Conservation (phyloP, 2,329 filamentous ascomycete species). For the Calonectria pseudoreteaudii region DNA sequence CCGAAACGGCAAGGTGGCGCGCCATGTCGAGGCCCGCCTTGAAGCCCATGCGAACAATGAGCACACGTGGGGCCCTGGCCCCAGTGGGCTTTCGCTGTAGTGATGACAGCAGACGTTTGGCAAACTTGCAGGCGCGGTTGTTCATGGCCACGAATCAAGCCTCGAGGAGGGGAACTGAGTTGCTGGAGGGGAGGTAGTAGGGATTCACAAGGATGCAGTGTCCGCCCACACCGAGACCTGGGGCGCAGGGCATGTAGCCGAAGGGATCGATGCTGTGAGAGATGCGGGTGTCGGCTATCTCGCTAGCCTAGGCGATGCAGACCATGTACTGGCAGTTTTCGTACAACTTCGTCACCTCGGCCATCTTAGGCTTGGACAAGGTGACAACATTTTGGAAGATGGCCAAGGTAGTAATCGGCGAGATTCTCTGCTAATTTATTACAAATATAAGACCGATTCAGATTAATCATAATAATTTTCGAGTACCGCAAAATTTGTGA, state of each 20-base stretch:
- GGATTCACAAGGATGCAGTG: constrained; percentile 68
- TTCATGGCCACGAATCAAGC: constrained; percentile 8
- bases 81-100: background rate
- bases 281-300: constrained; percentile 64
- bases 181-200: constrained; percentile 61
- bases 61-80: constrained; percentile 21
- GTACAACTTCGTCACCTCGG: constrained; percentile 68
- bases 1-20: constrained; percentile 25
- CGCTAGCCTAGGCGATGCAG: constrained; percentile 65
- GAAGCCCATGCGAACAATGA: constrained; percentile 37
- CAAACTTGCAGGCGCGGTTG: constrained; percentile 16
- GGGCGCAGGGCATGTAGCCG: constrained; percentile 60
- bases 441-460: too few species aligned
- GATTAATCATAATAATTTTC: too few species aligned
- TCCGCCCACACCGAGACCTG: constrained; percentile 63
- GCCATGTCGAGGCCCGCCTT: constrained; percentile 35
- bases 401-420: too few species aligned
- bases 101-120: constrained; percentile 19
- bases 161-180: constrained; percentile 54
- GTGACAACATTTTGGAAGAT: constrained; percentile 59
- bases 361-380: constrained; percentile 63
- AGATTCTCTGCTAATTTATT: too few species aligned
- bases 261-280: constrained; percentile 58
- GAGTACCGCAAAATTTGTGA: too few species aligned
- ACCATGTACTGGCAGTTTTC: constrained; percentile 68